These are phyloP conservation scores for Cutaneotrichosporon mucoides DNA, from an alignment of 1,284 basidiomycete genomes.

Conservation along the genomic window DNA sequence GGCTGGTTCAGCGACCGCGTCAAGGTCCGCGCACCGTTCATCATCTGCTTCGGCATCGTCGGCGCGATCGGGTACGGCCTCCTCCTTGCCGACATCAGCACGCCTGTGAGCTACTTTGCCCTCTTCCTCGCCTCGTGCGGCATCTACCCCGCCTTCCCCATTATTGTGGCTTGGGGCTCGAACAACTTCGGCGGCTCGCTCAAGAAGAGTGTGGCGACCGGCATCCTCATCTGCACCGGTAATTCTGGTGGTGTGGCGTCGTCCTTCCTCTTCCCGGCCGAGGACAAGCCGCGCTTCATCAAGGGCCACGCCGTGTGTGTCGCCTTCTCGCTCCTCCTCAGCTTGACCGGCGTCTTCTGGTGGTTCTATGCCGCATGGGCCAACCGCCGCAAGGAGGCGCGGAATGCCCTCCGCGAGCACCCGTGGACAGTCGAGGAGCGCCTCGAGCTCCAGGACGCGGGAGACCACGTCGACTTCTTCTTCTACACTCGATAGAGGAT, in stretches of 20 bases:
- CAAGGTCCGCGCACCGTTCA: conserved; percentile 38
- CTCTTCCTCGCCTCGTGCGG: conserved; percentile 57
- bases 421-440: conserved; percentile 36
- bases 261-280: conserved; percentile 51
- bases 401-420: conserved; percentile 24
- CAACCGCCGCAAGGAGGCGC: conserved; percentile 26
- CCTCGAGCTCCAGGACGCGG: conserved; percentile 30
- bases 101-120: conserved; percentile 54
- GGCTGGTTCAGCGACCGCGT: conserved; percentile 40
- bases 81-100: conserved; percentile 33
- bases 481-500: conserved; percentile 28
- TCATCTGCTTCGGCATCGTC: conserved; percentile 41
- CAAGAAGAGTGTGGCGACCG: conserved; percentile 55
- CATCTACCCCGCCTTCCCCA: conserved; percentile 56
- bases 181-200: conserved; percentile 58
- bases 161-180: conserved; percentile 58
- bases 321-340: conserved; percentile 21
- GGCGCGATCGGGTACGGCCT: conserved; percentile 33
- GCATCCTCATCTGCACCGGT: conserved; percentile 56
- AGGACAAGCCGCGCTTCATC: conserved; percentile 25
- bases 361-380: conserved; percentile 19
- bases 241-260: conserved; percentile 56
- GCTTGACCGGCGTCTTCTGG: conserved; percentile 26
- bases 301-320: conserved; percentile 33
- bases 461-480: conserved; percentile 40